Percentiles rank a stretch among this genome's conserved stretches.
Evolutionary conservation across 345 rosid genomes (phyloP).

Genomic region (Lepidium didymum): DNA sequence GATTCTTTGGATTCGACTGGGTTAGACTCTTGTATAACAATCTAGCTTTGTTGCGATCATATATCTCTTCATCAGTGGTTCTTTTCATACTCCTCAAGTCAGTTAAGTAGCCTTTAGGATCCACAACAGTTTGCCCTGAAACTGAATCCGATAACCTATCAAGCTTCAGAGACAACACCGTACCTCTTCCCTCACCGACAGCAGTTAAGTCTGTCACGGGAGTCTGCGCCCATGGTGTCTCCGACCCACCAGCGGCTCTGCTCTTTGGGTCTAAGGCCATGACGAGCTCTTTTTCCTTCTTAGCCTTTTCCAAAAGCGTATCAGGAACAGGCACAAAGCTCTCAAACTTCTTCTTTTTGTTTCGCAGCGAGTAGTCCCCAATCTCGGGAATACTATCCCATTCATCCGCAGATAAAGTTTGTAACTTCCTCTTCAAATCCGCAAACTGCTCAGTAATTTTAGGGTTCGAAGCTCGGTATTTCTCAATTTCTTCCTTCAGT

Average conservation of each 20-base stretch:
- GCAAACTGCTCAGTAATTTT: conserved; percentile 92
- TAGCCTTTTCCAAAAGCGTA: conserved; percentile 85
- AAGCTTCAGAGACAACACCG: conserved; percentile 77
- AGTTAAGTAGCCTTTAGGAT: conserved; percentile 87
- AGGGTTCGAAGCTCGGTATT: conserved; percentile 85
- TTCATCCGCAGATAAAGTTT: conserved; percentile 58
- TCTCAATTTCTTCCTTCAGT: conserved; percentile 80
- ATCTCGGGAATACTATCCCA: conserved; percentile 94
- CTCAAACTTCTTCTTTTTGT: conserved; percentile 88
- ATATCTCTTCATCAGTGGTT: conserved; percentile 90
- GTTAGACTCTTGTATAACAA: conserved; percentile 79
- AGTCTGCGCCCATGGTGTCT: conserved; percentile 87
- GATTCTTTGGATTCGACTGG: conserved; percentile 83
- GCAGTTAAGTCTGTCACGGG: conserved; percentile 88
- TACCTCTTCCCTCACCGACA: conserved; percentile 95
- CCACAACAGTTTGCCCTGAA: conserved; percentile 82
- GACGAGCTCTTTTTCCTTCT: conserved; percentile 91
- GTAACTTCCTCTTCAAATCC: conserved; percentile 78
- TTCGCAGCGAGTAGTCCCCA: conserved; percentile 78
- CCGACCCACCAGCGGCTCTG: conserved; percentile 65
- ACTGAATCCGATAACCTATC: conserved; percentile 89
- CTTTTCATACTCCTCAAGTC: conserved; percentile 93
- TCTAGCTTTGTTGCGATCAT: conserved; percentile 90
- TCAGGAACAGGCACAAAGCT: conserved; percentile 90
- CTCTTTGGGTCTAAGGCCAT: conserved; percentile 95